Evolutionary conservation across 1,139 yeast species (phyloP).

Genomic region (Candida sp.): DNA sequence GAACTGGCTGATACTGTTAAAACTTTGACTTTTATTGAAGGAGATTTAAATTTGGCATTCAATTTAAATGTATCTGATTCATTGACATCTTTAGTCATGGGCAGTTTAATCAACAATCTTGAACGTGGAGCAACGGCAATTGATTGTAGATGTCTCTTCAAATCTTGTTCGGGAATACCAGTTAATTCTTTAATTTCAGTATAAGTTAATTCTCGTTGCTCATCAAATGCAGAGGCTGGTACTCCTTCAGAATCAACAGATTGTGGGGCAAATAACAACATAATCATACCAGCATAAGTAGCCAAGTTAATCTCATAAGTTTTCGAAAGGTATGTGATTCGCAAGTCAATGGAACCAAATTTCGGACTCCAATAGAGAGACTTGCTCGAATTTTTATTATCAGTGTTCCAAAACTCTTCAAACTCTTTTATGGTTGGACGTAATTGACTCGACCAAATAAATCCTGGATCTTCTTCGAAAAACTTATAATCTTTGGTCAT

Average conservation of each 20-base stretch:
- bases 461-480: constrained; percentile 37
- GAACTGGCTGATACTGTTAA: constrained; percentile 55
- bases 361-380: constrained; percentile 81
- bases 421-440: constrained; percentile 35
- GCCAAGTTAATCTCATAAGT: constrained; percentile 83
- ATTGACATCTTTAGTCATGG: constrained; percentile 71
- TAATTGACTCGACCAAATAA: constrained; percentile 45
- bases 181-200: constrained; percentile 66
- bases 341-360: constrained; percentile 77
- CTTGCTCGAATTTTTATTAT: constrained; percentile 68
- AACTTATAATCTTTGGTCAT: constrained; percentile 57
- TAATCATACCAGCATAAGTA: constrained; percentile 73
- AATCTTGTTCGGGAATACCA: constrained; percentile 67
- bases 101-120: constrained; percentile 66
- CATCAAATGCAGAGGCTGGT: constrained; percentile 40
- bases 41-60: constrained; percentile 69
- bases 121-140: constrained; percentile 83
- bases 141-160: constrained; percentile 77
- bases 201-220: constrained; percentile 39
- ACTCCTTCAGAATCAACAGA: constrained; percentile 42
- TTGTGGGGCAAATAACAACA: constrained; percentile 65
- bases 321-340: constrained; percentile 60
- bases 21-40: constrained; percentile 72
- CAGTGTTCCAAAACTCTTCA: constrained; percentile 46
- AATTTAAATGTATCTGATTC: constrained; percentile 63